Evolutionary conservation across 2,329 filamentous ascomycete species (phyloP), one percentile per base, ranked within the genome.

Genomic region (Rugonectria rugulosa): DNA sequence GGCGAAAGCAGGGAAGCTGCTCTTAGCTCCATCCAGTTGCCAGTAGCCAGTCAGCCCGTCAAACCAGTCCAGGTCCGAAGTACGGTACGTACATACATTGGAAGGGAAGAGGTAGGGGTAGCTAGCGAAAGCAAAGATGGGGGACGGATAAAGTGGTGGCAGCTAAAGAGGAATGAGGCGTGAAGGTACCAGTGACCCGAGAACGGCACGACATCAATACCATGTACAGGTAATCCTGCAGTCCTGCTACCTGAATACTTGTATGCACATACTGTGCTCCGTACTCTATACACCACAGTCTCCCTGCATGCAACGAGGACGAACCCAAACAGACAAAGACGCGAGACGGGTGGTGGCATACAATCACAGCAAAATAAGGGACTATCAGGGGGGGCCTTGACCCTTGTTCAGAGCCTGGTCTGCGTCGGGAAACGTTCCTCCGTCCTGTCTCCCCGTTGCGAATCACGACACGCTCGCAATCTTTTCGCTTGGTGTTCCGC

Each of bases 1-100:
- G 52, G 42, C 48, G 52, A 47, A 41, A 27, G 53, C 23, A 21
- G 41, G 42, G 52, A 49, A 50, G 38, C 32, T 49, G 29, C 27
- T 21, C 20, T 40, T 40, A 40, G 37, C 37, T 40, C 34, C 14
- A 27, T 27, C 29, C 29, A 29, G 26, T 29, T 7, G 26, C 26
- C 26, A 7, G 26, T 12, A 23, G 20, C 20, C 19, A 17, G n/a
- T n/a, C n/a, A n/a, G n/a, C n/a, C n/a, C n/a, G n/a, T n/a, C n/a
- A n/a, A n/a, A n/a, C n/a, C n/a, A n/a, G n/a, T n/a, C n/a, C n/a
- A n/a, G n/a, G n/a, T n/a, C n/a, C n/a, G n/a, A n/a, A n/a, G n/a
- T n/a, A n/a, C n/a, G n/a, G n/a, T n/a, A n/a, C n/a, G n/a, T n/a
- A n/a, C n/a, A n/a, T n/a, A n/a, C n/a, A n/a, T n/a, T n/a, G n/a